Conservation (phyloP, 2,329 filamentous ascomycete species). For the Fusarium sp. region DNA sequence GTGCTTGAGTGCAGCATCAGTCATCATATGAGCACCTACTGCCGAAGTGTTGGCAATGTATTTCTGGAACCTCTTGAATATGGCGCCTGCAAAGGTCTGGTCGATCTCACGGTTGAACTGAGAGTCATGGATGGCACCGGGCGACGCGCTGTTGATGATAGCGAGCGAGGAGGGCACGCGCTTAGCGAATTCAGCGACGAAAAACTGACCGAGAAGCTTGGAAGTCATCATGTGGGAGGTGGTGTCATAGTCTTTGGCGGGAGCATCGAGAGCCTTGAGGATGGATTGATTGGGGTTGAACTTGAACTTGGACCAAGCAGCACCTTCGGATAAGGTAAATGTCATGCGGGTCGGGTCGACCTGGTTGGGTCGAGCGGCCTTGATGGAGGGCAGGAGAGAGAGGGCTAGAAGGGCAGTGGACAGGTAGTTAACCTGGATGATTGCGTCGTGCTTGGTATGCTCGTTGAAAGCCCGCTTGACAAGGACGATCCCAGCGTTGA, state of each 20-base stretch:
- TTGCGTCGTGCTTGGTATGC: conserved; percentile 38
- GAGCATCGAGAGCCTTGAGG: background rate
- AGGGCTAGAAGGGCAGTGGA: conserved; percentile 45
- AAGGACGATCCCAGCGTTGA: conserved; percentile 35
- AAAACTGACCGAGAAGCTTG: conserved; percentile 26
- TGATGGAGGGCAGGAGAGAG: conserved; percentile 36
- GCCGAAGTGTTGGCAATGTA: background rate
- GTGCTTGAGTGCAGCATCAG: conserved; percentile 32
- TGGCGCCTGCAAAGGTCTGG: conserved; percentile 14
- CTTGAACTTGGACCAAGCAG: background rate
- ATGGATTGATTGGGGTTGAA: background rate
- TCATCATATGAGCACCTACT: background rate
- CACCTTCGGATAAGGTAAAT: conserved; percentile 35
- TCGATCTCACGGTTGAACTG: background rate
- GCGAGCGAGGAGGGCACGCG: conserved; percentile 6
- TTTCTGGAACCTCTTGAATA: background rate
- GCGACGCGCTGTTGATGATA: background rate
- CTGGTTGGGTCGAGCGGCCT: conserved; percentile 19
- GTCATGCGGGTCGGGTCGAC: conserved; percentile 21
- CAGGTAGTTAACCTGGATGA: conserved; percentile 47
- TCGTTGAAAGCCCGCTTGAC: background rate
- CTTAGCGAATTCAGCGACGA: conserved; percentile 31
- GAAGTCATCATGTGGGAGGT: conserved; percentile 13
- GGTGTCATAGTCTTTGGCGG: background rate
- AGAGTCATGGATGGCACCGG: conserved; percentile 12